phyloP scores from a whole-genome alignment of 495 filamentous ascomycete species.

The Friedmanniomyces endolithicus region DNA sequence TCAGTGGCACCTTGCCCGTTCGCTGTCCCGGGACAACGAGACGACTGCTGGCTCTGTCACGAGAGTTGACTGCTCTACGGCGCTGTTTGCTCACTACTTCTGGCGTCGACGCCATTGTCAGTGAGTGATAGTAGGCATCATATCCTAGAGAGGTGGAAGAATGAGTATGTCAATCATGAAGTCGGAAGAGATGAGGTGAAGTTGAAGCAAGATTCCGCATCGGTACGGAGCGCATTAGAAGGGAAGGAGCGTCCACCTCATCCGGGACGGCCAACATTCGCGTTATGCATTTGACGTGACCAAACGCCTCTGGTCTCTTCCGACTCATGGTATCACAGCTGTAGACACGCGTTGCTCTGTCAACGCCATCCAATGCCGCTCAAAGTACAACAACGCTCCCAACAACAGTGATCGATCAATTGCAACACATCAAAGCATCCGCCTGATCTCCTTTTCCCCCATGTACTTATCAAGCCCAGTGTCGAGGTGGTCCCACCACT shows the following conservation, averaged over 20 bases:
- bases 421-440: slow-evolving; percentile 50
- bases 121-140: background rate
- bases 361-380: slow-evolving; percentile 3
- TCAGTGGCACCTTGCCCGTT: background rate
- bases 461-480: slow-evolving; percentile 67
- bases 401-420: background rate
- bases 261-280: no score
- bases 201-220: background rate
- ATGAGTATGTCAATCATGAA: background rate
- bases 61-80: background rate
- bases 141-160: background rate
- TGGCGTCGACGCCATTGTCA: background rate
- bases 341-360: background rate
- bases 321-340: background rate
- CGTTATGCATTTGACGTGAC: background rate
- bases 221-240: background rate
- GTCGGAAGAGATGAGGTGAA: background rate
- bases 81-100: background rate
- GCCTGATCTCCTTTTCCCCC: slow-evolving; percentile 72
- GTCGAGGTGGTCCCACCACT: slow-evolving; percentile 92
- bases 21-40: background rate
- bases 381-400: background rate
- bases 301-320: background rate
- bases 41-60: background rate
- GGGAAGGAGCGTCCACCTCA: background rate